Evolutionary conservation across 306 rosid genomes (phyloP), one percentile per base, ranked within the genome.

Genomic region (Dicorynia guianensis): DNA sequence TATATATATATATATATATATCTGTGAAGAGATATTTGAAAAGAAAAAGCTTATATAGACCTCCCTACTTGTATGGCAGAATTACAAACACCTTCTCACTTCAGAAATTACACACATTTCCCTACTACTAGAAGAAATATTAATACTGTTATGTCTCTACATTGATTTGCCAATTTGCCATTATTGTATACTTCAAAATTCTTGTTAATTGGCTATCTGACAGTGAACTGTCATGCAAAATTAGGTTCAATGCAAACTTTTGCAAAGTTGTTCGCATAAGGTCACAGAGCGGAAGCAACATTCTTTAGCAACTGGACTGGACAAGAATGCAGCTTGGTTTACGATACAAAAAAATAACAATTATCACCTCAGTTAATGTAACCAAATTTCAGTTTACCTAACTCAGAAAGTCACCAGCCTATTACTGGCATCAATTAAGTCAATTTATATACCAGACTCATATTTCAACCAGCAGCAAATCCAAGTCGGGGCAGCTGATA

Each of bases 311-410:
- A 56, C 12, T 17, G 49, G 15, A 75, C 18, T 12, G 13, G 42
- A 63, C 12, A 64, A 15, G 35, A 54, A 40, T 30, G 49, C 49
- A 42, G 36, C 39, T 55, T 8, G 30, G 30, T 25, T 25, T 25
- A 25, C 2, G 30, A 25, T 25, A 1, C 2, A 25, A 25, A 25
- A 25, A 25, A 25, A 25, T 63, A 48, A 67, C 11, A 9, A 15
- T 33, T 72, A 63, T 72, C 69, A 60, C 14, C 39, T 49, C 42
- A 52, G 55, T 52, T 52, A 40, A 20, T 9, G 6, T 18, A 40
- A 63, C 36, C 8, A 38, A 53, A 20, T 52, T 14, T 38, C 39
- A 72, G 35, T 50, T 53, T 42, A 13, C 48, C 7, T 25, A 39
- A 11, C 19, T 25, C 14, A 52, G 5, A 66, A 76, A 42, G 5